Base-by-base conservation (phyloP, 139 green algal genomes). In the Micromonas commoda region DNA sequence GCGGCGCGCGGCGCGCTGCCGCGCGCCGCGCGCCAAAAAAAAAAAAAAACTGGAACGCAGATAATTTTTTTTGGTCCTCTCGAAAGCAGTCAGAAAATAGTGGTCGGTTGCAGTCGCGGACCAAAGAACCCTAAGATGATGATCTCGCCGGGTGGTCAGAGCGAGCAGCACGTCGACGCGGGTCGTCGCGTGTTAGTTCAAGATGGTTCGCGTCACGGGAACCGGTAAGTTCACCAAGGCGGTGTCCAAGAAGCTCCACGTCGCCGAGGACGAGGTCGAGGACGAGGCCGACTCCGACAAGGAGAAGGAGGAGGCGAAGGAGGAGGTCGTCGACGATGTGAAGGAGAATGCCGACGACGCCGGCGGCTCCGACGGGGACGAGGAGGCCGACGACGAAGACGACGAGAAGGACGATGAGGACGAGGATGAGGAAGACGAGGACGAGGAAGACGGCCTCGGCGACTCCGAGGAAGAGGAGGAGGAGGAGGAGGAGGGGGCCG, bases 361-460 rank as follows among this genome's bases (percentile, higher is more conserved):
- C 26, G 35, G 61, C 23, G 66, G 51, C 31, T 57, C 45, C 26
- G n/a, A 53, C 21, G 61, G 81, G 0, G 73, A 71, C 32, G 80
- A 83, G 35, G 52, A 70, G 37, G 34, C 52, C 16, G 69, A 79
- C 66, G 77, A 79, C 39, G 82, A 86, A n/a, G 78, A 84, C 21
- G 64, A 35, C 2, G 37, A 29, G 24, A 53, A 80, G 57, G 13
- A 45, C 80, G 78, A 80, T 60, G 61, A 78, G n/a, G 28, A 72
- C 20, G 32, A 79, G 4, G 80, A 83, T 19, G 80, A 87, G 39
- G 72, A 82, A 16, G 83, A 81, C 23, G 77, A 82, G 21, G 82
- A 84, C 52, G 37, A 73, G 6, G 83, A 81, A 5, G 76, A 81
- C 32, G 73, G 78, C 73, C 24, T n/a, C 52, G 61, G 65, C 26